Percentiles rank a stretch among this genome's conserved stretches.
Conservation (phyloP, 106 monocot genomes). For the Acorus gramineus region DNA sequence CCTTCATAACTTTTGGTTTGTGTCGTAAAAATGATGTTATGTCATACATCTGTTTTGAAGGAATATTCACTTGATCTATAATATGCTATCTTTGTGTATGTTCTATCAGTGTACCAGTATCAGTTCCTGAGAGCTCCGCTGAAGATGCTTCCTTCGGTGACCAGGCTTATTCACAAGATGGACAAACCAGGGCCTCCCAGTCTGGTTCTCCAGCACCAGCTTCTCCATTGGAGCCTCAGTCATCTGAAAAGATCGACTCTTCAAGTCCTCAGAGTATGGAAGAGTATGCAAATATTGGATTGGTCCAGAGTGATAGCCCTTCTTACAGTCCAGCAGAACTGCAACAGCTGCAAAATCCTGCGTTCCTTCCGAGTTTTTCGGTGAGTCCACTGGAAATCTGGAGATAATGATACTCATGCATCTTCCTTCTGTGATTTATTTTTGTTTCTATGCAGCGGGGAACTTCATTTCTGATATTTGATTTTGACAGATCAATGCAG, state of each 20-base stretch:
- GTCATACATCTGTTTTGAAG: too few relatives aligned
- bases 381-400: conserved; percentile 21
- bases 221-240: conserved; percentile 11
- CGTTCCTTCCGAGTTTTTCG: conserved; percentile 32
- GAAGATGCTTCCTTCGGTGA: conserved; percentile 22
- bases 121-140: conserved; percentile 9
- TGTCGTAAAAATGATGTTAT: too few relatives aligned
- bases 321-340: conserved; percentile 22
- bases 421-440: too few relatives aligned
- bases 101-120: conserved; percentile 13
- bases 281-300: conserved; percentile 34
- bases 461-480: too few relatives aligned
- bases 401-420: too few relatives aligned
- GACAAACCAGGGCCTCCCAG: conserved; percentile 17
- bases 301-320: conserved; percentile 32
- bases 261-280: conserved; percentile 22
- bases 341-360: conserved; percentile 15
- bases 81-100: too few relatives aligned
- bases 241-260: conserved; percentile 10
- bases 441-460: too few relatives aligned
- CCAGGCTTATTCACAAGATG: conserved; percentile 15
- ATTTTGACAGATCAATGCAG: too few relatives aligned
- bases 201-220: conserved; percentile 23
- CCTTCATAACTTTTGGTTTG: too few relatives aligned
- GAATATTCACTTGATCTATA: too few relatives aligned